These are phyloP conservation scores for Dionaea muscipula DNA, from an alignment of 179 eudicot species.

Conservation along the genomic window DNA sequence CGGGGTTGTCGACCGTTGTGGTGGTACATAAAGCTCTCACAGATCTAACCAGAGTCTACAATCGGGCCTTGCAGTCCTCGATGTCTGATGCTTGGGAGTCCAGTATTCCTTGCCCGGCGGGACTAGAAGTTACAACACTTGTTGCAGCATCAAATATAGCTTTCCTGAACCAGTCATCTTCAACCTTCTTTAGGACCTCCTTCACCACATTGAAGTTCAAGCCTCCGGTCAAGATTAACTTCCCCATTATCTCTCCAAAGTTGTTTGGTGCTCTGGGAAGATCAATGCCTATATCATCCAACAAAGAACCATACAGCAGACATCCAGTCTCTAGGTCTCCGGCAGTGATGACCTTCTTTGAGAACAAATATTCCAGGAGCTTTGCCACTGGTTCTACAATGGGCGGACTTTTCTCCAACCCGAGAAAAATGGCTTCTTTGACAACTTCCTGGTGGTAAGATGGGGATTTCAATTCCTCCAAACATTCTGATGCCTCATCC, in stretches of 20 bases:
- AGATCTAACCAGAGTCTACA: constrained; percentile 26
- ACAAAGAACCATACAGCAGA: constrained; percentile 41
- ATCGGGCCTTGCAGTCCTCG: constrained; percentile 55
- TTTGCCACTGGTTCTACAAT: constrained; percentile 48
- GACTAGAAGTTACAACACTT: constrained; percentile 29
- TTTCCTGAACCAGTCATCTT: constrained; percentile 48
- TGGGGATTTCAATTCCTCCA: constrained; percentile 71
- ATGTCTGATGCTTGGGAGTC: constrained; percentile 55
- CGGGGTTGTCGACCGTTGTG: constrained; percentile 9
- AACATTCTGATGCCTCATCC: constrained; percentile 73
- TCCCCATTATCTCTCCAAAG: constrained; percentile 76
- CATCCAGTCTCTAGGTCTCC: constrained; percentile 56
- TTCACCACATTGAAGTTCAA: constrained; percentile 49
- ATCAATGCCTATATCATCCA: constrained; percentile 80
- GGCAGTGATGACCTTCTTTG: constrained; percentile 43
- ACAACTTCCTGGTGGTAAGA: constrained; percentile 57
- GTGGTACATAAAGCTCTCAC: constrained; percentile 14
- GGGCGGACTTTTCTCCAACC: constrained; percentile 74
- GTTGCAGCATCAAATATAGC: constrained; percentile 39
- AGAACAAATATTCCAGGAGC: constrained; percentile 54
- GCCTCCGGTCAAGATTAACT: constrained; percentile 40
- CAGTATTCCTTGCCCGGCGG: constrained; percentile 39
- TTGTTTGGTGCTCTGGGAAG: constrained; percentile 77
- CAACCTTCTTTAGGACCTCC: constrained; percentile 54
- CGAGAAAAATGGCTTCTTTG: constrained; percentile 63